A percentile compares a stretch with the other conserved stretches of the same genome.
phyloP scores from a whole-genome alignment of 1,284 basidiomycete species.

The Rhodotorula mucilaginosa region DNA sequence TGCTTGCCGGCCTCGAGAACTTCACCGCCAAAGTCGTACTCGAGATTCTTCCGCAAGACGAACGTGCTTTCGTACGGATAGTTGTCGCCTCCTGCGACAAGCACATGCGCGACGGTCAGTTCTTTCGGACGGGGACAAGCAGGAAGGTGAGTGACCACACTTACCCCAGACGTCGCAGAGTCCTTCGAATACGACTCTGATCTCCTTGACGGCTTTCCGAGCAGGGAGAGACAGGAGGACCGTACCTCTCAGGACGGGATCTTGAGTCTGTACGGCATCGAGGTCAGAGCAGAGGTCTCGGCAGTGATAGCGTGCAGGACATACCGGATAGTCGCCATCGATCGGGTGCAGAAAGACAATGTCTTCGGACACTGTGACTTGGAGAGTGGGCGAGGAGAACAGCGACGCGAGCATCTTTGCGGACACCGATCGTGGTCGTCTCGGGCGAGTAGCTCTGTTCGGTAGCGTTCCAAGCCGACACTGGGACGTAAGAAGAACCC shows the following conservation, averaged over 20 bases:
- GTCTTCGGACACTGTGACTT: constrained; percentile 26
- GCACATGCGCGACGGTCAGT: no score
- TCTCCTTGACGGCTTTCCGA: constrained; percentile 7
- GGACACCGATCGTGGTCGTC: no score
- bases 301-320: neutral
- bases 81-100: constrained; percentile 12
- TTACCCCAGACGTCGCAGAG: constrained; percentile 27
- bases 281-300: neutral
- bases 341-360: constrained; percentile 24
- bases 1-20: constrained; percentile 29
- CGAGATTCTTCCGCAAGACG: constrained; percentile 28
- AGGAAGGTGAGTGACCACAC: neutral
- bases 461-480: no score
- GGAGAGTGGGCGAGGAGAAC: constrained; percentile 24
- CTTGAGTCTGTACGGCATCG: constrained; percentile 13
- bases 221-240: constrained; percentile 25
- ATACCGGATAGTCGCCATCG: constrained; percentile 10
- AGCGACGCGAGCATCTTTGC: constrained; percentile 17
- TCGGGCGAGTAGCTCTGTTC: no score
- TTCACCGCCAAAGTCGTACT: constrained; percentile 30
- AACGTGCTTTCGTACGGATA: constrained; percentile 23
- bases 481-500: no score
- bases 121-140: neutral
- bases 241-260: constrained; percentile 32
- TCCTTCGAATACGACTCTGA: constrained; percentile 35